A percentile compares a stretch with the other conserved stretches of the same genome.
Conservation (phyloP, 1,284 basidiomycete species). For the Cutaneotrichosporon curvatum region DNA sequence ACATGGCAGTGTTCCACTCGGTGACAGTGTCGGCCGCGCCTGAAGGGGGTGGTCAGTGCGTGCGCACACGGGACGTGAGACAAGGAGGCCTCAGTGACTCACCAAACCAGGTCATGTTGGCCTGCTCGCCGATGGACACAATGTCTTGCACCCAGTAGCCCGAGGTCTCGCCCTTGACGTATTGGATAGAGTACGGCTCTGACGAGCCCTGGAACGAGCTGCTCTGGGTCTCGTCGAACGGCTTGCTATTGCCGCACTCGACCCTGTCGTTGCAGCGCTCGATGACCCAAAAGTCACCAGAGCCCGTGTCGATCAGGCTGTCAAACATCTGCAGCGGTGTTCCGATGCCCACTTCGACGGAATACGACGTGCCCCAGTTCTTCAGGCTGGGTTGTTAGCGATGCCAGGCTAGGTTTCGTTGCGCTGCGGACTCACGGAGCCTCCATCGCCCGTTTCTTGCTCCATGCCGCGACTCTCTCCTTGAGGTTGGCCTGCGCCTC, state of each 20-base stretch:
- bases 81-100: too few species aligned
- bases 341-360: slow-evolving; percentile 28
- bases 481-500: too few species aligned
- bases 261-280: slow-evolving; percentile 12
- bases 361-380: slow-evolving; percentile 35
- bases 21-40: slow-evolving; percentile 1
- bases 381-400: slow-evolving; percentile 25
- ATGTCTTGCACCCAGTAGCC: slow-evolving; percentile 3
- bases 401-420: too few species aligned
- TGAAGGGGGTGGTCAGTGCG: not conserved
- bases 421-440: too few species aligned
- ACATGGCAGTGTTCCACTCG: not conserved
- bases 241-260: slow-evolving; percentile 19
- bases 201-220: slow-evolving; percentile 30
- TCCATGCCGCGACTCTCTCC: too few species aligned
- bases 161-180: not conserved
- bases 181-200: slow-evolving; percentile 10
- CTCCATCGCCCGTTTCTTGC: too few species aligned
- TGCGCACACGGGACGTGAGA: too few species aligned
- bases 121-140: slow-evolving; percentile 1
- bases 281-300: slow-evolving; percentile 51
- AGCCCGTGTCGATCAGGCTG: slow-evolving; percentile 56
- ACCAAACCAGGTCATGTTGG: slow-evolving; percentile 1
- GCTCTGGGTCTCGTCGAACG: slow-evolving; percentile 12
- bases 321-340: slow-evolving; percentile 50